Conservation (phyloP, 257 asterid species). For the Fraxinus excelsior region DNA sequence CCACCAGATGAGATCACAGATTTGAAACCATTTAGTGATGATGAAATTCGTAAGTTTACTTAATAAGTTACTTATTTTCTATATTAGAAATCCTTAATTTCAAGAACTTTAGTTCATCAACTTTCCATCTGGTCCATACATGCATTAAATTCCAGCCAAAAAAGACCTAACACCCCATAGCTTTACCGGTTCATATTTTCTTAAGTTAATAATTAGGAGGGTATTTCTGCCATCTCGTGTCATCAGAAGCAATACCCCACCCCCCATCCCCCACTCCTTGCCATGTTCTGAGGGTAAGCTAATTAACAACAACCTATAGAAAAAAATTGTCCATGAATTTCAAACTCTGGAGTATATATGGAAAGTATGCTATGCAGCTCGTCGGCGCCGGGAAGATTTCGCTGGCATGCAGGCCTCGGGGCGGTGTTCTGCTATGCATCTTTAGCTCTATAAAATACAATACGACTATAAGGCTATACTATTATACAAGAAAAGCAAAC, state of each 20-base stretch:
- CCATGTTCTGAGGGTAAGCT: background rate
- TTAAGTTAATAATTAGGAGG: background rate
- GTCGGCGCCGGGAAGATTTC: background rate
- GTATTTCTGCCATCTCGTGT: background rate
- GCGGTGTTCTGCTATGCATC: too few relatives aligned
- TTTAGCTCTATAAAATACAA: too few relatives aligned
- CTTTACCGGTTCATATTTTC: background rate
- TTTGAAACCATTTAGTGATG: constrained; percentile 66
- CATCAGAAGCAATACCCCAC: background rate
- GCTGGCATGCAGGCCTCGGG: background rate
- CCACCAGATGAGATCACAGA: constrained; percentile 77
- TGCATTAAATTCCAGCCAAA: background rate
- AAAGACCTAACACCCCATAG: background rate
- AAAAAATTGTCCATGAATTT: background rate
- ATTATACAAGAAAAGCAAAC: background rate
- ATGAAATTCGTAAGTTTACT: constrained; percentile 59
- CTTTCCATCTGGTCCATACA: background rate
- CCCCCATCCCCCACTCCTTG: background rate
- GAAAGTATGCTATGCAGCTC: background rate
- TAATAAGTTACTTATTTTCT: background rate
- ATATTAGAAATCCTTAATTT: background rate
- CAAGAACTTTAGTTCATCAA: background rate
- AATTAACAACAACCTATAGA: background rate
- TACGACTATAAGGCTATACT: background rate
- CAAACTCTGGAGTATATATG: too few relatives aligned